Percentiles rank a stretch among this genome's conserved stretches.
phyloP scores from a whole-genome alignment of 352 stramenopile species.

The Nothophytophthora sp. region DNA sequence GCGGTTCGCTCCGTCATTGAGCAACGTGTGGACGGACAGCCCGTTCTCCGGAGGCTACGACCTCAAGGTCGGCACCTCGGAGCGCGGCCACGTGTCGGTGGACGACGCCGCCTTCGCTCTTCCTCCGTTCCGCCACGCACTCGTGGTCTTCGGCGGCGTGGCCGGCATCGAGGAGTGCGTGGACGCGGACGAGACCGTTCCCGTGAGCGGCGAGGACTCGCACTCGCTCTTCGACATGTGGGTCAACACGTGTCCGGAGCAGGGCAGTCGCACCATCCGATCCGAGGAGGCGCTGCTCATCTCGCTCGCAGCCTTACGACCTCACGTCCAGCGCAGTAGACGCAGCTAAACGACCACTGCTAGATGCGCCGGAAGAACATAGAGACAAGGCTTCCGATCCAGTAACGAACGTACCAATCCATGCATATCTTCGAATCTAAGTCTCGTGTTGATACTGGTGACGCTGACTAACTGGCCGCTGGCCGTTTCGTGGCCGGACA shows the following conservation, averaged over 20 bases:
- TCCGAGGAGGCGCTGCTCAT: slow-evolving; percentile 98
- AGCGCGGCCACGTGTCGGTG: slow-evolving; percentile 90
- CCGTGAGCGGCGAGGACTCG: slow-evolving; percentile 89
- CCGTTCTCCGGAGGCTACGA: slow-evolving; percentile 95
- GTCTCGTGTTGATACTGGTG: too few species aligned
- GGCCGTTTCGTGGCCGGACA: slow-evolving; percentile 80
- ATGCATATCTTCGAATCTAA: too few species aligned
- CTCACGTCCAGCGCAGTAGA: slow-evolving; percentile 54
- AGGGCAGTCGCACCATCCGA: slow-evolving; percentile 97
- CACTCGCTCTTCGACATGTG: slow-evolving; percentile 97
- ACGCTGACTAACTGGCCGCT: slow-evolving; percentile 17
- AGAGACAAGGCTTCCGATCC: too few species aligned
- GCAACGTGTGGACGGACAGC: slow-evolving; percentile 94
- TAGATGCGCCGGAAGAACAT: too few species aligned
- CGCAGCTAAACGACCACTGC: too few species aligned
- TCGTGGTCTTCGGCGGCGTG: slow-evolving; percentile 98
- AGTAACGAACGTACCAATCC: too few species aligned
- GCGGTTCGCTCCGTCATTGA: slow-evolving; percentile 93
- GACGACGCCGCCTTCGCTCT: slow-evolving; percentile 92
- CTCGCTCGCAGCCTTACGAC: slow-evolving; percentile 90
- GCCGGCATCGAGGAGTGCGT: slow-evolving; percentile 98
- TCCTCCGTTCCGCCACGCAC: slow-evolving; percentile 84
- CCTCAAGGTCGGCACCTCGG: slow-evolving; percentile 97
- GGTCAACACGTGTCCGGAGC: slow-evolving; percentile 95
- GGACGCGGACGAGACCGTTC: slow-evolving; percentile 96